Evolutionary conservation across 2,329 filamentous ascomycete genomes (phyloP), one percentile per base, ranked within the genome.

Genomic region (Huntiella moniliformis): DNA sequence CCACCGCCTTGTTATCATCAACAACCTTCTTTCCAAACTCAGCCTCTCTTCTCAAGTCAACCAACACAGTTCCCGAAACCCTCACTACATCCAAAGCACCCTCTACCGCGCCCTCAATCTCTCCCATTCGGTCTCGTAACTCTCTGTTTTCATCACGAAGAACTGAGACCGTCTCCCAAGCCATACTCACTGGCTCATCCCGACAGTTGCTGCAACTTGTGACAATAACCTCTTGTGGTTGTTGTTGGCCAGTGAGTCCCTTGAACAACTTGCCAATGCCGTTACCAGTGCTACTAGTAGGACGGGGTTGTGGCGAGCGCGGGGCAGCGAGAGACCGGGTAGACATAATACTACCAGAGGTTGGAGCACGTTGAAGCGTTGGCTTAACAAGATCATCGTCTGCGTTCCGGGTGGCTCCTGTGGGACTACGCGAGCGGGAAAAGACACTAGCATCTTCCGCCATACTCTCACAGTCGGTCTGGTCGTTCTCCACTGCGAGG

Each of bases 161-260:
- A 40, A 77, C 51, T 44, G 67, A 66, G n/a, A 77, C 74, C 3
- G 75, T 77, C 54, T 79, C 68, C 75, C 75, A 79, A 4, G 75
- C 75, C 34, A 74, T 64, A 51, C 71, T 73, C 10, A 70, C 64
- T 44, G 73, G 69, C 53, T 69, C 67, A 10, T 75, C 74, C 45
- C 65, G 58, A 56, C 76, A 79, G 53, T 77, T 78, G 32, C 58
- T 53, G 53, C 74, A 78, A 54, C 56, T 57, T 17, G 51, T 46
- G 7, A 50, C 46, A 5, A 51, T 45, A 13, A 51, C 50, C 39
- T 31, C 39, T 13, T 41, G 17, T 13, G 22, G 39, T 31, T 5
- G 54, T 53, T 31, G 44, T 38, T 63, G 61, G 10, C 62, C 61
- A 1, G 68, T 55, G 4, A 63, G 60, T n/a, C 61, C 61, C 52